phyloP scores from a whole-genome alignment of 1,284 basidiomycete species.

The Puccinia triticina region DNA sequence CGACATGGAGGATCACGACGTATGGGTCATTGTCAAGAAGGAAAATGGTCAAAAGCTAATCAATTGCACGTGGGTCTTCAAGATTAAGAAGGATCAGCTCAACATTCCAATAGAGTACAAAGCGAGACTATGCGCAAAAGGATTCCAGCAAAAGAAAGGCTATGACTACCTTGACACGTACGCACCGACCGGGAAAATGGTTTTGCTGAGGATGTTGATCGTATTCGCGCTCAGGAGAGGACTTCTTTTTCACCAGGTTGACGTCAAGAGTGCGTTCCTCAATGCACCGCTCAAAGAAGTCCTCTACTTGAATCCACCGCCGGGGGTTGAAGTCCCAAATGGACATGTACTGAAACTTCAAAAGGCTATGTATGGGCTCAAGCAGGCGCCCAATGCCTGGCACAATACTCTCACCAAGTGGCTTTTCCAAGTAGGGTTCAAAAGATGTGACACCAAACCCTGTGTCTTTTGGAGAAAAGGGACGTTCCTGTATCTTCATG shows the following conservation, averaged over 20 bases:
- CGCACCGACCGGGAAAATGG: background rate
- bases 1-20: background rate
- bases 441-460: background rate
- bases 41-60: background rate
- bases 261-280: background rate
- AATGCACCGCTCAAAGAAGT: background rate
- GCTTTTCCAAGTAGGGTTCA: background rate
- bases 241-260: background rate
- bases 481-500: background rate
- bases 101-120: background rate
- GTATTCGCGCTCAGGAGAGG: background rate
- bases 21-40: conserved; percentile 13
- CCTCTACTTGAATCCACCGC: background rate
- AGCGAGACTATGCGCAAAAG: background rate
- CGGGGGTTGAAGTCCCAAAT: background rate
- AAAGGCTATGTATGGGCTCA: background rate
- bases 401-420: background rate
- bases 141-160: background rate
- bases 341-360: background rate
- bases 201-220: background rate
- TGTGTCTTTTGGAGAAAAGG: conserved; percentile 6
- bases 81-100: conserved; percentile 7
- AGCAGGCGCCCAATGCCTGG: background rate
- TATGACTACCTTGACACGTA: background rate
- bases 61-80: conserved; percentile 26